Percentiles rank a stretch among this genome's conserved stretches.
These are phyloP conservation scores for Coccomyxa subellipsoidea DNA, from an alignment of 163 green algal genomes.

Conservation along the genomic window DNA sequence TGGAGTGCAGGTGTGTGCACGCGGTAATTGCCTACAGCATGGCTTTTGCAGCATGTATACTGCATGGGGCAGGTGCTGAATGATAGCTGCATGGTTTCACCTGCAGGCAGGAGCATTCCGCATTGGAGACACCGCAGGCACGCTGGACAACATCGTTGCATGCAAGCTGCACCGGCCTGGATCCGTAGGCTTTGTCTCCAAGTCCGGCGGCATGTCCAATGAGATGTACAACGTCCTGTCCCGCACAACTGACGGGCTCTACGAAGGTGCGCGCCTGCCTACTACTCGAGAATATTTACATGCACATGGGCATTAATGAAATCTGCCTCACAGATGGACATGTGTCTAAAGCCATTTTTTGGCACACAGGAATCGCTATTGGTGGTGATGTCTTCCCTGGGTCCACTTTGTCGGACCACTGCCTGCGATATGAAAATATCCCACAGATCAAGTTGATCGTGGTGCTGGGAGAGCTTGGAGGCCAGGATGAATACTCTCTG, in stretches of 20 bases:
- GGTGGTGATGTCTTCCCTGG: slow-evolving; percentile 91
- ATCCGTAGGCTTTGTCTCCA: slow-evolving; percentile 91
- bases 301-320: too few relatives aligned
- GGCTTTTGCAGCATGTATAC: background rate
- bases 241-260: slow-evolving; percentile 88
- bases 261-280: slow-evolving; percentile 65
- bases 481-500: slow-evolving; percentile 88
- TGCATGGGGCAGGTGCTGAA: background rate
- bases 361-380: slow-evolving; percentile 88
- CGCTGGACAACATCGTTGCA: slow-evolving; percentile 94
- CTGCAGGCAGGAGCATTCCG: slow-evolving; percentile 83
- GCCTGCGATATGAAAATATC: slow-evolving; percentile 88
- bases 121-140: slow-evolving; percentile 92
- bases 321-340: too few relatives aligned
- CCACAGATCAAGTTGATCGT: slow-evolving; percentile 93
- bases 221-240: slow-evolving; percentile 96
- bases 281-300: background rate
- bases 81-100: background rate
- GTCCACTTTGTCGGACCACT: slow-evolving; percentile 90
- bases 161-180: slow-evolving; percentile 92
- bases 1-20: slow-evolving; percentile 66
- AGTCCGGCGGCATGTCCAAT: slow-evolving; percentile 92
- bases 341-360: too few relatives aligned
- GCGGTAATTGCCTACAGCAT: background rate
- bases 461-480: slow-evolving; percentile 90